Evolutionary conservation across 805 yeast species (phyloP).

Genomic region (Metschnikowia kunwiensis): DNA sequence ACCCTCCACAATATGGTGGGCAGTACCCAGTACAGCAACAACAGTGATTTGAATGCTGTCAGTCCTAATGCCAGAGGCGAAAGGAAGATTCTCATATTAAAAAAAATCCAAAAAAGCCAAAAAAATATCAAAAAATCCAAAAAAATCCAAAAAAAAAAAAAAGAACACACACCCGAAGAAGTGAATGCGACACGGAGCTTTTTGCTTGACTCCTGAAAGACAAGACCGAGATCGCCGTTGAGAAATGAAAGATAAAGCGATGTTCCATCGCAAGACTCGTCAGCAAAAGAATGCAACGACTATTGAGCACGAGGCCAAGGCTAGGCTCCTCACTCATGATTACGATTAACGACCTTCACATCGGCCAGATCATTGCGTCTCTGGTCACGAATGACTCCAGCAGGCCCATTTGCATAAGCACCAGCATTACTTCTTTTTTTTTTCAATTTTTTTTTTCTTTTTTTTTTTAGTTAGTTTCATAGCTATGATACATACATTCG

Average conservation of each 20-base stretch:
- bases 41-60: conserved; percentile 12
- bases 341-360: conserved; percentile 8
- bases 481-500: too few species aligned
- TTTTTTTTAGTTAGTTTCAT: conserved; percentile 1
- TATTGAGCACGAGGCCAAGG: too few species aligned
- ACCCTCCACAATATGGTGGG: conserved; percentile 24
- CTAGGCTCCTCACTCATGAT: conserved; percentile 1
- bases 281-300: conserved; percentile 6
- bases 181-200: conserved; percentile 1
- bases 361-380: conserved; percentile 2
- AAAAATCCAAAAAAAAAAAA: conserved; percentile 6
- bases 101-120: conserved; percentile 1
- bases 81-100: background rate
- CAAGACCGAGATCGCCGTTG: too few species aligned
- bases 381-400: conserved; percentile 4
- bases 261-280: background rate
- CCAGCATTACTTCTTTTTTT: conserved; percentile 1
- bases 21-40: conserved; percentile 24
- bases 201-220: too few species aligned
- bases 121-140: conserved; percentile 6
- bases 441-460: conserved; percentile 5
- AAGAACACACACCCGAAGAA: conserved; percentile 1
- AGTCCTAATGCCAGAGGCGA: background rate
- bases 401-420: conserved; percentile 5
- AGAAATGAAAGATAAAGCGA: conserved; percentile 4